Evolutionary conservation across 2,329 filamentous ascomycete genomes (phyloP).

Genomic region (Sarocladium oryzae): DNA sequence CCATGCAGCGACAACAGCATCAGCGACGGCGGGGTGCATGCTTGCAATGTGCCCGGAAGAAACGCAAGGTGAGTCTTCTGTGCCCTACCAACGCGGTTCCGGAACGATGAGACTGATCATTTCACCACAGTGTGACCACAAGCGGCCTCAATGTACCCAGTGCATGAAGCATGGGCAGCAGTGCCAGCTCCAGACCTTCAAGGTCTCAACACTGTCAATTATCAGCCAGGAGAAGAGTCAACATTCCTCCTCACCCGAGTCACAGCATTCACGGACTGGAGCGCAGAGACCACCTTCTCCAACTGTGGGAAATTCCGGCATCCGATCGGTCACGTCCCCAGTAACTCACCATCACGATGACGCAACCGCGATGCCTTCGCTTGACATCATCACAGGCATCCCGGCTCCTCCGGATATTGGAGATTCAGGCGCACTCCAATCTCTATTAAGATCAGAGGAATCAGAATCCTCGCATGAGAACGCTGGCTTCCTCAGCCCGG

Average conservation of each 20-base stretch:
- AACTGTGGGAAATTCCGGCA: background rate
- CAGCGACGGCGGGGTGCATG: conserved; percentile 12
- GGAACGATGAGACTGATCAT: background rate
- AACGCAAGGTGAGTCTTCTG: conserved; percentile 11
- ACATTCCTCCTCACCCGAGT: background rate
- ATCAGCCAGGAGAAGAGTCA: background rate
- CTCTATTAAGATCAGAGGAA: background rate
- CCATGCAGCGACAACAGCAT: background rate
- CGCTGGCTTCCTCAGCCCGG: background rate
- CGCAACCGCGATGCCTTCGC: background rate
- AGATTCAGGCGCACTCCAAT: background rate
- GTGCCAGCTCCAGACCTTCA: conserved; percentile 14
- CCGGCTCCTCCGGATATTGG: background rate
- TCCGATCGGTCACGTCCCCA: background rate
- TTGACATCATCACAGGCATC: background rate
- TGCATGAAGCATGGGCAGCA: conserved; percentile 12
- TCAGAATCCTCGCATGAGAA: background rate
- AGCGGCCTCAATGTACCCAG: conserved; percentile 12
- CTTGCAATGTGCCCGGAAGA: conserved; percentile 12
- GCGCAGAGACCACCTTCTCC: background rate
- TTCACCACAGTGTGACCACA: conserved; percentile 13
- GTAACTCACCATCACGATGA: background rate
- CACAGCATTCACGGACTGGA: background rate
- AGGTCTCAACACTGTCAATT: conserved; percentile 10
- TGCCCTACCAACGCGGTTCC: background rate